These are phyloP conservation scores for Aspergillus aculeatinus DNA, from an alignment of 2,329 filamentous ascomycete genomes.

Conservation along the genomic window DNA sequence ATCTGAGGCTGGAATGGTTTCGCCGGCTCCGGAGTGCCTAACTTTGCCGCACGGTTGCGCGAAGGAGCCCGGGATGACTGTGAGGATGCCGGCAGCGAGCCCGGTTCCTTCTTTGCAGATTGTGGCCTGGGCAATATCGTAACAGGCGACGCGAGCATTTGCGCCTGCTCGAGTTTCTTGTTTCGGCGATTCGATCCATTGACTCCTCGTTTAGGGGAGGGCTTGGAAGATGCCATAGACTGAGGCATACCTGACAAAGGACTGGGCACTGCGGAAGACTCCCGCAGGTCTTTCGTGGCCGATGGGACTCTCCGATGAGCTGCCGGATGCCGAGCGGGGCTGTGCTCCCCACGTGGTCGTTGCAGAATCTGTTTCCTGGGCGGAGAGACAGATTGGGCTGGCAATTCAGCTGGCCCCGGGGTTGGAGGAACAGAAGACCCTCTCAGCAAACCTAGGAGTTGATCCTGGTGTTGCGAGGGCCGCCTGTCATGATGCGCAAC, in stretches of 20 bases:
- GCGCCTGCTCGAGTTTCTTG: constrained; percentile 22
- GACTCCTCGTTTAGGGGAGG: constrained; percentile 24
- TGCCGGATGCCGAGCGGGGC: constrained; percentile 16
- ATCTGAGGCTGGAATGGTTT: constrained; percentile 57
- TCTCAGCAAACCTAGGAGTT: constrained; percentile 37
- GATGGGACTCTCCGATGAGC: constrained; percentile 17
- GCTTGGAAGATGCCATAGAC: constrained; percentile 35
- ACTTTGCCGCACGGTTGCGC: constrained; percentile 18
- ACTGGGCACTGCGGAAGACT: constrained; percentile 42
- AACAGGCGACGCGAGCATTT: constrained; percentile 33
- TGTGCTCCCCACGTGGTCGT: constrained; percentile 23
- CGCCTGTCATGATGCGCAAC: constrained; percentile 19
- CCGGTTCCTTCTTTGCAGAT: constrained; percentile 29
- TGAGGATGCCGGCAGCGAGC: constrained; percentile 6
- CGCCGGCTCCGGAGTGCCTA: constrained; percentile 32
- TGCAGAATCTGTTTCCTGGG: constrained; percentile 35
- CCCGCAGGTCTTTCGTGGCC: constrained; percentile 21
- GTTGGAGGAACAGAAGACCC: constrained; percentile 20
- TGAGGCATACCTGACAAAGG: constrained; percentile 40
- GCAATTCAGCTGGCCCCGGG: constrained; percentile 46
- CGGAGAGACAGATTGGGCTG: constrained; percentile 44
- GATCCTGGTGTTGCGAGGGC: constrained; percentile 40
- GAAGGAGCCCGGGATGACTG: constrained; percentile 15
- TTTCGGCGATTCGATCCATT: constrained; percentile 25
- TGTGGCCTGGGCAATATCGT: constrained; percentile 40